phyloP scores from a whole-genome alignment of 441 rosid species.

The Gossypium laxum region DNA sequence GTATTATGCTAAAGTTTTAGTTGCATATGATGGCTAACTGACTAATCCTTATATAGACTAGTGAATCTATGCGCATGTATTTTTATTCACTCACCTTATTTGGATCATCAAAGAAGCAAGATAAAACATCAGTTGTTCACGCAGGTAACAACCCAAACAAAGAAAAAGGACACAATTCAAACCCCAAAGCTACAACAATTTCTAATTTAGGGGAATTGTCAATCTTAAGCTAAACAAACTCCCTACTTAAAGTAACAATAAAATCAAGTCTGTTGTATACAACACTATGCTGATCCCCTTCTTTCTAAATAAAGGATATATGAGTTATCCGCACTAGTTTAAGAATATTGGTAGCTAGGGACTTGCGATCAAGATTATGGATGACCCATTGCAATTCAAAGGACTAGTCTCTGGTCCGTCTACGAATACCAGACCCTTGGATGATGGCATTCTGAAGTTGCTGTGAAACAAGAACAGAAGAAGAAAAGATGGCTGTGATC shows the following conservation, averaged over 20 bases:
- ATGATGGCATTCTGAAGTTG: neutral
- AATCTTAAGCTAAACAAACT: neutral
- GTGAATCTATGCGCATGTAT: neutral
- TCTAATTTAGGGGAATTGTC: neutral
- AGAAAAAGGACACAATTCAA: slow-evolving; percentile 1
- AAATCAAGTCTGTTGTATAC: neutral
- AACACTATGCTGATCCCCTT: neutral
- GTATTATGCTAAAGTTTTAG: neutral
- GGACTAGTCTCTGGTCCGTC: neutral
- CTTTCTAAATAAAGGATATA: neutral
- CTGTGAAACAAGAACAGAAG: neutral
- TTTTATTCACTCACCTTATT: neutral
- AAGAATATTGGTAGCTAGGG: neutral
- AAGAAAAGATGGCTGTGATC: neutral
- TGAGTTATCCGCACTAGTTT: neutral
- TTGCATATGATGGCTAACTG: neutral
- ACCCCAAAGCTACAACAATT: neutral
- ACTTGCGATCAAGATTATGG: neutral
- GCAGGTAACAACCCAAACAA: neutral
- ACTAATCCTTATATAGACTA: neutral
- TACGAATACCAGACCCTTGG: neutral
- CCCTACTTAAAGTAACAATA: neutral
- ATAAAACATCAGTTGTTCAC: neutral
- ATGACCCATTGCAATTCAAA: neutral
- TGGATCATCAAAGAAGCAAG: neutral